Base-by-base conservation (phyloP, 2,329 filamentous ascomycete genomes). In the Hypoxylon sp. region DNA sequence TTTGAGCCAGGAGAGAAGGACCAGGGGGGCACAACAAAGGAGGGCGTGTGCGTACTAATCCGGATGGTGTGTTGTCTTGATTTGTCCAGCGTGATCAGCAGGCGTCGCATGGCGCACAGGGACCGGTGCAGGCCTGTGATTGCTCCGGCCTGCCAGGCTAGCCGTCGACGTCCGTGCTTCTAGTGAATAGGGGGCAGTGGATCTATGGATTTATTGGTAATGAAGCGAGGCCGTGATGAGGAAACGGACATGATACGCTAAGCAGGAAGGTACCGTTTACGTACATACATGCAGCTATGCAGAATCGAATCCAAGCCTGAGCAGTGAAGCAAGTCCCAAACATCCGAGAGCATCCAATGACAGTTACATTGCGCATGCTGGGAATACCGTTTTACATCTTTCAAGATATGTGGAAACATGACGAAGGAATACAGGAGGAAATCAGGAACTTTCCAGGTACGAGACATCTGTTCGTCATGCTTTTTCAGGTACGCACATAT, bases 101-200 rank as follows among this genome's bases (percentile, higher is more conserved):
- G 61, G 61, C 40, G 48, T 54, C 48, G 51, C 48, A 58, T 37
- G 20, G 61, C 57, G 55, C 61, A 63, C 60, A 63, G 49, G 60
- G 61, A 49, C 48, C 33, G 21, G 58, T 31, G 38, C 33, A 53
- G 21, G 43, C 37, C 53, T 20, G 46, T 63, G 60, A 63, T 63
- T 63, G 54, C 33, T 45, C 43, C 17, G 43, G 18, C n/a, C n/a
- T n/a, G n/a, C n/a, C n/a, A n/a, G n/a, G n/a, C n/a, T n/a, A 55
- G 45, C 42, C 55, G 27, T 5, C 55, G 37, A 47, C 57, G 46
- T 6, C 29, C 50, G 61, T 63, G 50, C 48, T 24, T 40, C 23
- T 63, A 61, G 45, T 48, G 45, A 43, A 54, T 45, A 43, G 53
- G 48, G 40, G n/a, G 61, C 55, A 49, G 61, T 62, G 45, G 27